A percentile compares a stretch with the other conserved stretches of the same genome.
These are phyloP conservation scores for Piper longum DNA, from an alignment of 164 flowering plant species.

Conservation along the genomic window DNA sequence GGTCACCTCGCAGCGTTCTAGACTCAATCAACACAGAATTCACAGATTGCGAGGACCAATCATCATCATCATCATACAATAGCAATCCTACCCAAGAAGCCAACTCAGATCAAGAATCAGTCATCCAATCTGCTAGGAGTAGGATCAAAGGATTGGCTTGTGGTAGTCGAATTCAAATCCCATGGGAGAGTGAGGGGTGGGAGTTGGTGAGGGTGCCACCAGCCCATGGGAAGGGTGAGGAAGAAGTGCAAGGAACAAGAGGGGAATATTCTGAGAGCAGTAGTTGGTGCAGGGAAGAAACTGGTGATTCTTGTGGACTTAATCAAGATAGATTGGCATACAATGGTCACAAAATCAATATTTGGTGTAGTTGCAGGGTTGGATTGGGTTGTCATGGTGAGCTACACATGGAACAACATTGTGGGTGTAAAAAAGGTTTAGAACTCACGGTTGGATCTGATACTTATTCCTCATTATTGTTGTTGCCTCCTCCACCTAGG, in stretches of 20 bases:
- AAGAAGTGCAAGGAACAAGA: conserved; percentile 11
- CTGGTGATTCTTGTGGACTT: conserved; percentile 2
- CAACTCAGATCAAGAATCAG: not conserved
- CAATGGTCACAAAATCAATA: not conserved
- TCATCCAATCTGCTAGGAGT: conserved; percentile 9
- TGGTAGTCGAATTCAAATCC: conserved; percentile 10
- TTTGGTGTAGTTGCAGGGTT: conserved; percentile 2
- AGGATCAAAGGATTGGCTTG: conserved; percentile 36
- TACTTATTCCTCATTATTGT: not conserved
- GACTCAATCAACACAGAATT: conserved; percentile 25
- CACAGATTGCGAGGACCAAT: conserved; percentile 16
- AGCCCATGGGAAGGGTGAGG: conserved; percentile 1
- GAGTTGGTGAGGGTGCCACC: conserved; percentile 19
- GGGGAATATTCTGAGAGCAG: conserved; percentile 12
- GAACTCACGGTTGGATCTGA: not conserved
- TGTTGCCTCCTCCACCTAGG: not conserved
- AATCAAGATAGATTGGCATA: not conserved
- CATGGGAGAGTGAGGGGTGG: conserved; percentile 66
- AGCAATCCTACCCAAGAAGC: not conserved
- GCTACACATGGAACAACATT: not conserved
- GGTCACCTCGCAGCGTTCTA: conserved; percentile 51
- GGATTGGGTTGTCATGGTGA: conserved; percentile 14
- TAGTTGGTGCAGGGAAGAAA: not conserved
- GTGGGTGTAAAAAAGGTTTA: not conserved
- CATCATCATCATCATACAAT: not conserved